phyloP scores from a whole-genome alignment of 2,329 filamentous ascomycete species.

The Xylaria sp. region DNA sequence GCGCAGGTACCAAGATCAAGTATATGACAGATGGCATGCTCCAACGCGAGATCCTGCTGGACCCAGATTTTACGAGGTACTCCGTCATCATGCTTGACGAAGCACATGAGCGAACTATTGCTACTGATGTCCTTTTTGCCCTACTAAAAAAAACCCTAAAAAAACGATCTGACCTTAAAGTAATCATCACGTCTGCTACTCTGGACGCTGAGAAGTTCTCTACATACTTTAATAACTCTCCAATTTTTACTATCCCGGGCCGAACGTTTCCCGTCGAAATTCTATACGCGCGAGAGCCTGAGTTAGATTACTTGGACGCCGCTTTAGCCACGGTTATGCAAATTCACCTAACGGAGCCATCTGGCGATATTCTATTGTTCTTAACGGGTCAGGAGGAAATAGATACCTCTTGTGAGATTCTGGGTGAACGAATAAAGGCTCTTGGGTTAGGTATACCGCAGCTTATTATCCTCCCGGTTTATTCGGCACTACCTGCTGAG shows the following conservation, averaged over 20 bases:
- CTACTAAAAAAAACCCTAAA: constrained; percentile 92
- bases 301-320: constrained; percentile 92
- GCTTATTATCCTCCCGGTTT: neutral
- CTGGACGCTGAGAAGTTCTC: constrained; percentile 98
- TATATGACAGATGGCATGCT: no score
- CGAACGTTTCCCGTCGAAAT: constrained; percentile 95
- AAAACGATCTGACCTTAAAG: constrained; percentile 83
- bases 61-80: no score
- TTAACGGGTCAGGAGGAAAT: constrained; percentile 98
- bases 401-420: constrained; percentile 89
- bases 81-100: constrained; percentile 89
- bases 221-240: constrained; percentile 91
- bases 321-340: constrained; percentile 96
- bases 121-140: constrained; percentile 96
- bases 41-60: no score
- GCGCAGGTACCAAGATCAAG: no score
- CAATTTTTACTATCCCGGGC: constrained; percentile 95
- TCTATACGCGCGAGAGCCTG: constrained; percentile 91
- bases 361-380: constrained; percentile 93
- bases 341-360: constrained; percentile 90
- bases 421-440: constrained; percentile 68
- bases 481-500: constrained; percentile 77
- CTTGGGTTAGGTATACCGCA: constrained; percentile 52
- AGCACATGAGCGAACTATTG: constrained; percentile 95
- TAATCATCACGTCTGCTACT: constrained; percentile 96